Evolutionary conservation across 768 basidiomycete species (phyloP), one percentile per base, ranked within the genome.

Genomic region (Mycena vitilis): DNA sequence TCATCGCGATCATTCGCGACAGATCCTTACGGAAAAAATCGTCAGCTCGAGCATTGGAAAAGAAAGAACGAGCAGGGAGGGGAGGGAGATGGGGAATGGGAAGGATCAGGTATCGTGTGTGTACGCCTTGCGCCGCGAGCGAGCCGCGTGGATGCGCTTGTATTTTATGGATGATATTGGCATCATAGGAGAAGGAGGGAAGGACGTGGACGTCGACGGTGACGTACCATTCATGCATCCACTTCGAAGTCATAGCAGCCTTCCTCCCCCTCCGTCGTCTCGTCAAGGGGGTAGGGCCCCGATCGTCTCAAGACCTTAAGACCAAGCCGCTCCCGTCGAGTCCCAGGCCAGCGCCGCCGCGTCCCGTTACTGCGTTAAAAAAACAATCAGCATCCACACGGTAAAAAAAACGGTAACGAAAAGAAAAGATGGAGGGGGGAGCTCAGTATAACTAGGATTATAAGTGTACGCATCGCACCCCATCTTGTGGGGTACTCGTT

Each of bases 401-500:
- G n/a, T n/a, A n/a, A n/a, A 8, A 52, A 11, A 25, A 36, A 37
- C 45, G 56, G 47, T 13, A 20, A 34, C n/a, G n/a, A 8, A n/a
- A 38, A 6, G 37, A 47, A 16, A 13, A 47, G 3, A 6, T 30
- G 30, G n/a, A 47, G 53, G 58, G 22, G 34, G 59, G 40, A 48
- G 65, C 47, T 77, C 76, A 76, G 76, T 73, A 76, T 76, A 76
- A 75, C 76, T 75, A 75, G 75, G 76, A 75, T 75, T 62, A 62
- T 62, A 62, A 20, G 22, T 53, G 52, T 53, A 62, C 60, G 25
- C 60, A 62, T 62, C 60, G 60, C 51, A 20, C 51, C 60, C 51
- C 37, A 20, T n/a, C 22, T 20, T 52, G 25, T n/a, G 34, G 30
- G 60, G 51, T 13, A n/a, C 60, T 62, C 60, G 42, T 62, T 62